Evolutionary conservation across 169 alveolate genomes (phyloP).

Genomic region (Eimeria necatrix): DNA sequence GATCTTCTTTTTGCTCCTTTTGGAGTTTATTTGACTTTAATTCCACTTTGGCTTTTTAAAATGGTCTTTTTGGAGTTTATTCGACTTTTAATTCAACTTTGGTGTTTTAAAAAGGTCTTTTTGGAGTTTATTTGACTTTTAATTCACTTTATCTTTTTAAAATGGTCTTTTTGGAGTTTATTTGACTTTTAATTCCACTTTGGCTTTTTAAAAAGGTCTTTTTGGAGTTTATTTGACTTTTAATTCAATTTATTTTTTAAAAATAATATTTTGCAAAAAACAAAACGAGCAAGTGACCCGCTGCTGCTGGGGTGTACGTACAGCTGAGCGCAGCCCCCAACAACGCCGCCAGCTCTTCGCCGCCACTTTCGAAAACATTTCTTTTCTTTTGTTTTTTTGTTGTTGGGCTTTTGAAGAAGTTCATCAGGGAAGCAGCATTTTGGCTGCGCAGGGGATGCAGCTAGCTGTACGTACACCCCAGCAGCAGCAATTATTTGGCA

Average conservation of each 20-base stretch:
- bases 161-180: background rate
- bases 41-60: too few species aligned
- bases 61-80: background rate
- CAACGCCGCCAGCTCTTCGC: background rate
- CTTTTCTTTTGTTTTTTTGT: slow-evolving; percentile 53
- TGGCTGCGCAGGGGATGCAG: background rate
- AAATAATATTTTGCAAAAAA: too few species aligned
- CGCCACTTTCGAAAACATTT: background rate
- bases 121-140: too few species aligned
- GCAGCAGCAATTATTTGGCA: too few species aligned
- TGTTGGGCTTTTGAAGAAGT: slow-evolving; percentile 76
- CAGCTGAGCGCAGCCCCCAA: too few species aligned
- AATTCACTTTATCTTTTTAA: too few species aligned
- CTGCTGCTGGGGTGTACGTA: background rate
- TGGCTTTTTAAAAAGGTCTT: background rate
- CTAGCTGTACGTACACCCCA: slow-evolving; percentile 26
- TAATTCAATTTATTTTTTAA: too few species aligned
- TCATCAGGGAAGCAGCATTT: slow-evolving; percentile 35
- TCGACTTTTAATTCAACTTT: too few species aligned
- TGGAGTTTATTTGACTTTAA: background rate
- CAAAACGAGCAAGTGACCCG: too few species aligned
- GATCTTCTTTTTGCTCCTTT: too few species aligned
- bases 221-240: background rate
- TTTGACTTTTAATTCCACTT: background rate
- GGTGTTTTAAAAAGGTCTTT: too few species aligned